Evolutionary conservation across 805 yeast species (phyloP).

Genomic region (Geotrichum ghanense): DNA sequence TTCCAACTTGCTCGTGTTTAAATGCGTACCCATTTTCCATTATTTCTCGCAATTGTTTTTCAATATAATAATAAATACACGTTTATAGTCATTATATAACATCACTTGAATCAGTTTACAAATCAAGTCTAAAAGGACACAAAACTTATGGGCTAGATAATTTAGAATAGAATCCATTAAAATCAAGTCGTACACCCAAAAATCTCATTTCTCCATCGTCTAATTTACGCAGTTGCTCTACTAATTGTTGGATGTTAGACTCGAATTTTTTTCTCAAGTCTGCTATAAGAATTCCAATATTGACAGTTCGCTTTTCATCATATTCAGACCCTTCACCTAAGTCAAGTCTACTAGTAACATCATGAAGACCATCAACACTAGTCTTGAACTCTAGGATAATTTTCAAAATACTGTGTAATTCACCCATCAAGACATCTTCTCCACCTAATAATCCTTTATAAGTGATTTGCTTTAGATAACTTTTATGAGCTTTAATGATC

Average conservation of each 20-base stretch:
- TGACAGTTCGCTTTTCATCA: constrained; percentile 10
- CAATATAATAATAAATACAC: too few relatives aligned
- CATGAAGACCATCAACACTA: constrained; percentile 16
- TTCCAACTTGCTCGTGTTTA: too few relatives aligned
- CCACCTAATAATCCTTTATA: constrained; percentile 25
- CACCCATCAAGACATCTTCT: constrained; percentile 16
- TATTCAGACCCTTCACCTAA: constrained; percentile 3
- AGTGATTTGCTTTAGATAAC: constrained; percentile 21
- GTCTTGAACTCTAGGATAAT: constrained; percentile 18
- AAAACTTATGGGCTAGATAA: too few relatives aligned
- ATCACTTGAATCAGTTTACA: too few relatives aligned
- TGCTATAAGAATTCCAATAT: constrained; percentile 9
- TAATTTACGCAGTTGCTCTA: constrained; percentile 18
- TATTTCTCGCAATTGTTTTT: too few relatives aligned
- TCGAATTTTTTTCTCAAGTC: constrained; percentile 14
- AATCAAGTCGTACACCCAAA: constrained; percentile 26
- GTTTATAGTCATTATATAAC: too few relatives aligned
- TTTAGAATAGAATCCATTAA: constrained; percentile 24
- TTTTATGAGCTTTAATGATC: constrained; percentile 23
- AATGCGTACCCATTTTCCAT: too few relatives aligned
- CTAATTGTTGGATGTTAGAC: constrained; percentile 15
- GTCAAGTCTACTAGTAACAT: constrained; percentile 11
- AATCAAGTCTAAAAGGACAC: too few relatives aligned
- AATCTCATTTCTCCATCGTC: constrained; percentile 25
- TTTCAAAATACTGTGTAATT: constrained; percentile 24